Conservation (phyloP, 73 alveolate genomes). For the Symbiodinium natans region DNA sequence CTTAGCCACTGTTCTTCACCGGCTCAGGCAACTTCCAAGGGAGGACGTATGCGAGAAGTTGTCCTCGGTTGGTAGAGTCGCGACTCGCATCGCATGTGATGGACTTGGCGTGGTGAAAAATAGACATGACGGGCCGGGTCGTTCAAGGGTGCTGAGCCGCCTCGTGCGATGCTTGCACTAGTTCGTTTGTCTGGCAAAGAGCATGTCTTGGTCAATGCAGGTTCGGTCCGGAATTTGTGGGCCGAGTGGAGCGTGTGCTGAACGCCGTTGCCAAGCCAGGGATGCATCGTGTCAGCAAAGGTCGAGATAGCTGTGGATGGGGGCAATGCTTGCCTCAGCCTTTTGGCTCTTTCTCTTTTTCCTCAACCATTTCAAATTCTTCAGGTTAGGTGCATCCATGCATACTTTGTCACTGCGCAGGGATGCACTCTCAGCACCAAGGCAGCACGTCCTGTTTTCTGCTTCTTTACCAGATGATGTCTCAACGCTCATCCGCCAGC, state of each 20-base stretch:
- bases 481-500: background rate
- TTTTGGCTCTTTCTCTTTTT: background rate
- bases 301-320: no score
- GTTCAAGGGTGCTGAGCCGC: no score
- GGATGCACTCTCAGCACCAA: background rate
- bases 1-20: background rate
- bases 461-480: conserved; percentile 70
- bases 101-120: no score
- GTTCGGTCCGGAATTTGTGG: conserved; percentile 73
- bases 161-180: no score
- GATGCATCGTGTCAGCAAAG: conserved; percentile 27
- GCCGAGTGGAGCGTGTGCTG: conserved; percentile 60
- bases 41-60: background rate
- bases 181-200: no score
- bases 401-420: no score
- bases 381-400: no score
- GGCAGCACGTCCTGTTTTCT: conserved; percentile 64
- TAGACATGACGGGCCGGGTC: no score
- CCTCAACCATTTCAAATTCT: no score
- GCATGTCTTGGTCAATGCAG: no score
- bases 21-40: background rate
- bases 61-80: no score
- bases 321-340: background rate
- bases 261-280: conserved; percentile 84
- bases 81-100: no score